Percentiles rank a stretch among this genome's conserved stretches.
These are phyloP conservation scores for Venturia asperata DNA, from an alignment of 2,329 filamentous ascomycete species.

Conservation along the genomic window DNA sequence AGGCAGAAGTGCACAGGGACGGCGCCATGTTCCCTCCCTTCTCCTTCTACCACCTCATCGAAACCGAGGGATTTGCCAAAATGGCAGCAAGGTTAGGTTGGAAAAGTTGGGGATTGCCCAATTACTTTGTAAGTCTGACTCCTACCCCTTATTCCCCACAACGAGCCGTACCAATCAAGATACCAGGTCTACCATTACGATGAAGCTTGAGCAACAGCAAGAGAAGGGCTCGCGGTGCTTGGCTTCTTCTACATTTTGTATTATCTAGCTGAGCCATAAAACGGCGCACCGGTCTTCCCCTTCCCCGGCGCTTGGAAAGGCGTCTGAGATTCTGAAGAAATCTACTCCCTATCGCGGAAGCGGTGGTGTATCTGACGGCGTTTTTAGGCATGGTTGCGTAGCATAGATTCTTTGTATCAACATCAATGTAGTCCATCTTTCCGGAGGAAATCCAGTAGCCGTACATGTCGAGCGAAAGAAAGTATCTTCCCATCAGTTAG, in stretches of 20 bases:
- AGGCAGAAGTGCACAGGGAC: constrained; percentile 93
- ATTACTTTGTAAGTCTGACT: constrained; percentile 74
- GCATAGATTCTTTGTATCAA: not conserved
- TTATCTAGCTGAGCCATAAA: not conserved
- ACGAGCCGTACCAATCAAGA: not conserved
- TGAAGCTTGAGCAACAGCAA: constrained; percentile 47
- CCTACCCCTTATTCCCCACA: not conserved
- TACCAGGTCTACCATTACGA: constrained; percentile 81
- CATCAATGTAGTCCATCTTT: not conserved
- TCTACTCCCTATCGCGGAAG: not conserved
- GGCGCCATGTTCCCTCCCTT: constrained; percentile 98
- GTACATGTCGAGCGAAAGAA: no score
- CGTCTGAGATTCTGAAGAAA: not conserved
- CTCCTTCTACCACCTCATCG: constrained; percentile 91
- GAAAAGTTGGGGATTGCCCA: constrained; percentile 79
- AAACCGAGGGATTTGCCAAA: constrained; percentile 96
- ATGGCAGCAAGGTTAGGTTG: constrained; percentile 90
- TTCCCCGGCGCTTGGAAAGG: not conserved
- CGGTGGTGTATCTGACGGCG: no score
- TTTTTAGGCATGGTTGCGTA: not conserved
- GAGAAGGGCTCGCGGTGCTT: constrained; percentile 22
- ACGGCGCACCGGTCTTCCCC: not conserved
- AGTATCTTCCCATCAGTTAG: no score
- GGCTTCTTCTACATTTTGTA: not conserved
- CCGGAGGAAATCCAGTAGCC: no score